Base-by-base conservation (phyloP, 2,329 filamentous ascomycete species). In the Blumeria hordei region DNA sequence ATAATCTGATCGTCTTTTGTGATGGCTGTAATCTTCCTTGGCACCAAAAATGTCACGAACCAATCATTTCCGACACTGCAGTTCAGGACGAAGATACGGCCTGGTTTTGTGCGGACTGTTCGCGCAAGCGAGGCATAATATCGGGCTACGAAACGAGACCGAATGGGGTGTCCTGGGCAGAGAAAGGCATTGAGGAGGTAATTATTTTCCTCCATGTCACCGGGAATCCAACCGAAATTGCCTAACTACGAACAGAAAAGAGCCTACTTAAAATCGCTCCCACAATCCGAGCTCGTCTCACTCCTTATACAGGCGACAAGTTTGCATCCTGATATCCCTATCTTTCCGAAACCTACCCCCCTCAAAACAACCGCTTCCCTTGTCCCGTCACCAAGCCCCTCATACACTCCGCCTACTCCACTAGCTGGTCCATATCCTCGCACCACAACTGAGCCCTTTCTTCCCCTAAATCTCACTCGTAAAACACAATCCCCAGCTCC, bases 1-100 rank as follows among this genome's bases (percentile, higher is more conserved):
- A 71, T 60, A 92, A 92, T 68, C 77, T 81, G 68, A 88, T 93
- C 64, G 85, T 92, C 2, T 87, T 88, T 66, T 93, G 86, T 69
- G 84, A 90, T 67, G 80, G 80, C 14, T 93, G 86, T 69, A 85
- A 86, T 64, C 72, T 74, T 34, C 77, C 80, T 44, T 93, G 86
- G 76, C 86, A 93, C 67, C 84, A 88, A 65, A 77, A 78, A 62
- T 93, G 86, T 63, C 85, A 93, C 65, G 75, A 84, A 57, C 85
- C 85, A 1, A 74, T 75, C 8, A 85, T 93, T 57, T 73, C 75
- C n/a, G 76, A 81, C 58, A 76, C 81, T 16, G 77, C 83, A 18
- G 75, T 88, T 50, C 73, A 73, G 37, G 75, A 85, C 57, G 71
- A 79, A 59, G 76, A 77, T 58, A 76, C 76, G 57, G 77, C 80